Base-by-base conservation (phyloP, 306 rosid genomes). In the Biancaea sappan region DNA sequence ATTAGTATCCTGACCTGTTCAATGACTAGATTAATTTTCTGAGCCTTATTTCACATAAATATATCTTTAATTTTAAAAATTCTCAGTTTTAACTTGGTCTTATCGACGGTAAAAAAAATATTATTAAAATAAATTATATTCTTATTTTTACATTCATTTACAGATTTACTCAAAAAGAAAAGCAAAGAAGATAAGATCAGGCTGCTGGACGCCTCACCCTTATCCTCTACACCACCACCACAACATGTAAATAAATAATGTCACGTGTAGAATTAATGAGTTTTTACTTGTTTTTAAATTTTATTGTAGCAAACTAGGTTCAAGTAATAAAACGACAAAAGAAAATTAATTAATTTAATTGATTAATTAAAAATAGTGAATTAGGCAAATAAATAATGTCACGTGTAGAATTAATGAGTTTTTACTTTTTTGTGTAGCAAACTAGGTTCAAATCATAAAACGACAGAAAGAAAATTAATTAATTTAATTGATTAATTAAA, bases 321-420 rank as follows among this genome's bases (percentile, higher is more conserved):
- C 38, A 25, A 40, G 31, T 53, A 67, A 53, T 10, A 35, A 67
- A 2, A 57, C 35, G 80, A 77, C 84, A 72, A 69, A 52, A 18
- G 1, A 22, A 43, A 43, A 2, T n/a, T n/a, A n/a, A 8, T 61
- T 4, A 62, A 35, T 62, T 18, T 58, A 18, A 28, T 21, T 6
- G 65, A 10, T 14, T 61, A 28, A 15, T 40, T 64, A 40, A 28
- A 64, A 6, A 22, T 46, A 35, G 56, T 3, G 35, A 66, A 34
- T 56, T 18, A 34, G 40, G 4, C 37, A 69, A 44, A 75, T 68
- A 29, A 53, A 80, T 68, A 52, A 51, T 7, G 22, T 5, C 5
- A 1, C 4, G 61, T 2, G 34, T 4, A 3, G 32, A 25, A 1
- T 12, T 6, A 10, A 24, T 25, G 13, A 3, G n/a, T n/a, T n/a